Evolutionary conservation across 148 eudicot species (phyloP).

Genomic region (Vaccinium vitisidaea): DNA sequence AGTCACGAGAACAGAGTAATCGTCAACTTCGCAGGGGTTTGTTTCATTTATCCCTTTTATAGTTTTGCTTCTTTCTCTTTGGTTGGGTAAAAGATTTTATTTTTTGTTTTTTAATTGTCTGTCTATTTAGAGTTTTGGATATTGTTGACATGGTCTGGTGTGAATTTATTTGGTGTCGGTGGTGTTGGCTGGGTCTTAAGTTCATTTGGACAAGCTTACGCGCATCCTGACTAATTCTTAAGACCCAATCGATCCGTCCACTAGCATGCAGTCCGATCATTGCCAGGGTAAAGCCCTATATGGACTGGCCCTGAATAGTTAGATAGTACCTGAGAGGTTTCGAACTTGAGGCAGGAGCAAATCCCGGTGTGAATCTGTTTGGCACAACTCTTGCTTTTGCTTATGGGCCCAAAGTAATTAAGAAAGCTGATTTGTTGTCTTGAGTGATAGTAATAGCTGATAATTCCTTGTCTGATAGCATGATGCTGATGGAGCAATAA

Average conservation of each 20-base stretch:
- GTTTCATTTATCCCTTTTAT: not conserved
- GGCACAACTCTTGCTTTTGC: not conserved
- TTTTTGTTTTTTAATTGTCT: not conserved
- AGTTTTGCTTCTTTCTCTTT: not conserved
- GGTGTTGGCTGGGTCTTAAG: not conserved
- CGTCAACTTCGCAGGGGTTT: slow-evolving; percentile 65
- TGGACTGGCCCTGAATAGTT: no score
- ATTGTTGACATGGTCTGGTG: not conserved
- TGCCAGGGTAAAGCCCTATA: no score
- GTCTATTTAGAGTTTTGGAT: not conserved
- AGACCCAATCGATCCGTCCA: no score
- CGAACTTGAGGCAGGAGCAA: no score
- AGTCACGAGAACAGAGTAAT: slow-evolving; percentile 56
- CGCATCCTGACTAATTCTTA: no score
- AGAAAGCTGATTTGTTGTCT: not conserved
- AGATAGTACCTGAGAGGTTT: no score
- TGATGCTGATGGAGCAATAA: not conserved
- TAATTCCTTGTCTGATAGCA: slow-evolving; percentile 1
- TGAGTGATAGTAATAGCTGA: not conserved
- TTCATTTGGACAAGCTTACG: not conserved
- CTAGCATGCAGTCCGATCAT: no score
- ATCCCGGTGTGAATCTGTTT: no score
- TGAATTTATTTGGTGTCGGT: not conserved
- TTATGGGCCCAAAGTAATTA: not conserved
- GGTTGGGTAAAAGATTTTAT: not conserved